These are phyloP conservation scores for Helminthosporium solani DNA, from an alignment of 2,329 filamentous ascomycete genomes.

Conservation along the genomic window DNA sequence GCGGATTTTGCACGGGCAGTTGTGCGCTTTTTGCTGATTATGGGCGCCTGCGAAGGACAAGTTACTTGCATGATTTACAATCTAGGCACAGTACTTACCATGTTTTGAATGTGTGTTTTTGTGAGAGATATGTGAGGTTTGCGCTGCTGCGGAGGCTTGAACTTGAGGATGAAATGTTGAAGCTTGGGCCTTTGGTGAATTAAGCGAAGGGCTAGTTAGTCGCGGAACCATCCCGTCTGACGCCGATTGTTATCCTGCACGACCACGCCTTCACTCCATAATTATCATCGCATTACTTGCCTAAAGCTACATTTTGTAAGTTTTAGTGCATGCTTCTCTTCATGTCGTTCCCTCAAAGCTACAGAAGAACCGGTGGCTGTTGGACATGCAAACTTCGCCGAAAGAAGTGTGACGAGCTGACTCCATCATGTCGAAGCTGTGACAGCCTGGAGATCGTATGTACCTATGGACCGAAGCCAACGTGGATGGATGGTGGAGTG, in stretches of 20 bases:
- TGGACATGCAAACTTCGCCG: slow-evolving; percentile 20
- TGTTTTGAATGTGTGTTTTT: slow-evolving; percentile 2
- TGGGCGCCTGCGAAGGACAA: slow-evolving; percentile 29
- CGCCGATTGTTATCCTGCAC: no score
- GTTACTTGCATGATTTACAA: neutral
- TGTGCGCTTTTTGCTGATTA: slow-evolving; percentile 35
- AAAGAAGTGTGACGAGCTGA: slow-evolving; percentile 15
- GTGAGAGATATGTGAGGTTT: neutral
- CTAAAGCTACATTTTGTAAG: no score
- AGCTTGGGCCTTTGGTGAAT: neutral
- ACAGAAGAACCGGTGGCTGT: slow-evolving; percentile 11
- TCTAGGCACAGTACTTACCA: neutral
- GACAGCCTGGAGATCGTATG: slow-evolving; percentile 11
- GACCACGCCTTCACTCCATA: no score
- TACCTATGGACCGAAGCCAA: slow-evolving; percentile 11
- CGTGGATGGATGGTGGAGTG: slow-evolving; percentile 15
- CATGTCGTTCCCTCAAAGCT: no score
- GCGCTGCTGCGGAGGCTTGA: neutral
- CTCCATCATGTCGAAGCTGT: slow-evolving; percentile 12
- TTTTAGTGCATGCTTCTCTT: no score
- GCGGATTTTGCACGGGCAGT: slow-evolving; percentile 38
- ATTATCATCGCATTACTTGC: no score
- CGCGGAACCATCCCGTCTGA: no score
- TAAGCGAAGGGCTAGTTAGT: neutral
- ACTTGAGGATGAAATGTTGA: neutral